Conservation (phyloP, 495 filamentous ascomycete species). For the Penicillium alfredii region DNA sequence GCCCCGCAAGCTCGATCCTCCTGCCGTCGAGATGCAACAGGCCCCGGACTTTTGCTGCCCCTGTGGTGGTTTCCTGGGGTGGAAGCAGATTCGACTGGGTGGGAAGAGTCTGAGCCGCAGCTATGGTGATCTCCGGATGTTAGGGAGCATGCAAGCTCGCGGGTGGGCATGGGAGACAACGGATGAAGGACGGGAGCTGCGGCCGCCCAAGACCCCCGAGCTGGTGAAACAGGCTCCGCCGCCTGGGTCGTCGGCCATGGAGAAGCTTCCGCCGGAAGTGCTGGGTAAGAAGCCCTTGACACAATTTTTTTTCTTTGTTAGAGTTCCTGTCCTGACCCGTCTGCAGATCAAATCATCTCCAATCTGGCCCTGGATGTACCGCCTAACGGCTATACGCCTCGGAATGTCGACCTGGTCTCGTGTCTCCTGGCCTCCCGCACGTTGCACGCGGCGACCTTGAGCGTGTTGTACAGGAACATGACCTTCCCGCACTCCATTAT, state of each 20-base stretch:
- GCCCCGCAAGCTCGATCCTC: slow-evolving; percentile 34
- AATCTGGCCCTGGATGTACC: slow-evolving; percentile 70
- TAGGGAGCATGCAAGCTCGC: slow-evolving; percentile 42
- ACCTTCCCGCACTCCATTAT: slow-evolving; percentile 82
- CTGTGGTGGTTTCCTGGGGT: slow-evolving; percentile 63
- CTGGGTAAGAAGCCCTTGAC: slow-evolving; percentile 54
- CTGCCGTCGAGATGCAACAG: slow-evolving; percentile 32
- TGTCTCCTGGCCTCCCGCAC: slow-evolving; percentile 70
- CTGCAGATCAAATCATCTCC: slow-evolving; percentile 67
- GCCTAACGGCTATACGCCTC: slow-evolving; percentile 67
- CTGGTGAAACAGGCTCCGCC: slow-evolving; percentile 22
- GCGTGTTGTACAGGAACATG: slow-evolving; percentile 74
- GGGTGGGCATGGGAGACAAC: slow-evolving; percentile 53
- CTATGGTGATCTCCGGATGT: slow-evolving; percentile 58
- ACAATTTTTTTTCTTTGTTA: slow-evolving; percentile 1
- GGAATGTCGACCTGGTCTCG: slow-evolving; percentile 77
- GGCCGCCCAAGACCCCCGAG: slow-evolving; percentile 22
- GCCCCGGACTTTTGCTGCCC: slow-evolving; percentile 62
- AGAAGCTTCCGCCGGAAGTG: slow-evolving; percentile 64
- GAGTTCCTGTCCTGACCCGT: slow-evolving; percentile 17
- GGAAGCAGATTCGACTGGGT: slow-evolving; percentile 63
- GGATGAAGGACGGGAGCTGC: slow-evolving; percentile 15
- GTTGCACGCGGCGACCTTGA: slow-evolving; percentile 68
- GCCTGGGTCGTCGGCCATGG: slow-evolving; percentile 44
- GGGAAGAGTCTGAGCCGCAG: slow-evolving; percentile 66